Evolutionary conservation across 2,329 filamentous ascomycete species (phyloP).

Genomic region (Emmonsiellopsis sp.): DNA sequence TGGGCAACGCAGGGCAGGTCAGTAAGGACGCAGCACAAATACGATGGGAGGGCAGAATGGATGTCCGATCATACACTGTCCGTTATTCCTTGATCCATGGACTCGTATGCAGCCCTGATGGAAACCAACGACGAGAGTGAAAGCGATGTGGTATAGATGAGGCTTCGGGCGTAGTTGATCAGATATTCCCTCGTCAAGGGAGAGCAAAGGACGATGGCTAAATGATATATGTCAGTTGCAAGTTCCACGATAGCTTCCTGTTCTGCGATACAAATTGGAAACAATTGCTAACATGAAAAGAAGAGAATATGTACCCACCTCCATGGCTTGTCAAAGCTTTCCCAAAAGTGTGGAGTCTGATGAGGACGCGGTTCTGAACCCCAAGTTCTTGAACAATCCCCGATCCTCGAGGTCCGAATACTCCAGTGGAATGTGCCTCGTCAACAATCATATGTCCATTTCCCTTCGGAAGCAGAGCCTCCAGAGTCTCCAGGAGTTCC

Average conservation of each 20-base stretch:
- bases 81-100: conserved; percentile 45
- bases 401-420: conserved; percentile 40
- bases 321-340: conserved; percentile 55
- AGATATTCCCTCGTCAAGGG: conserved; percentile 53
- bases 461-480: conserved; percentile 44
- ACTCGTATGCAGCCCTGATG: conserved; percentile 50
- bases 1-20: not conserved
- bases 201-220: conserved; percentile 56
- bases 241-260: too few relatives aligned
- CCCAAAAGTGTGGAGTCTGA: conserved; percentile 44
- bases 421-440: conserved; percentile 47
- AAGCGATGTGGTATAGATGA: conserved; percentile 68
- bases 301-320: conserved; percentile 28
- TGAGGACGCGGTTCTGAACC: conserved; percentile 42
- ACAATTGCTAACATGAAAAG: too few relatives aligned
- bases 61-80: conserved; percentile 27
- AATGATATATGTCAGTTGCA: not conserved
- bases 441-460: conserved; percentile 51
- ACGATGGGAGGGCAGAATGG: conserved; percentile 5
- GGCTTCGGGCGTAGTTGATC: conserved; percentile 65
- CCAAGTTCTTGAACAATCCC: conserved; percentile 44
- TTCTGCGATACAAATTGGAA: too few relatives aligned
- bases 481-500: conserved; percentile 51
- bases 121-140: conserved; percentile 52
- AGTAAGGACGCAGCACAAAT: not conserved